phyloP scores from a whole-genome alignment of 495 filamentous ascomycete species.

The Podospora tetraspora region DNA sequence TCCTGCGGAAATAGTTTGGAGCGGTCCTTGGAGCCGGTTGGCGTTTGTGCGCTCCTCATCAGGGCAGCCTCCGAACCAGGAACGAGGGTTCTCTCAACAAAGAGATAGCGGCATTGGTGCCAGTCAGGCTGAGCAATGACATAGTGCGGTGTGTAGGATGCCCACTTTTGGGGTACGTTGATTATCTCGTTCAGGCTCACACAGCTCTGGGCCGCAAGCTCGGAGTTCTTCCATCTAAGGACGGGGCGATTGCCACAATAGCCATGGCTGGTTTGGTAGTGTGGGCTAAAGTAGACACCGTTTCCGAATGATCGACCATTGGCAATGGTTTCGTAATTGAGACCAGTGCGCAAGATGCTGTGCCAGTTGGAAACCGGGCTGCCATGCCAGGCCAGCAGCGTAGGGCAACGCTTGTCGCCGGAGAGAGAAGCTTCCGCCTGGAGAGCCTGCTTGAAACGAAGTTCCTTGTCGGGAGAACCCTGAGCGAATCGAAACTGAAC shows the following conservation, averaged over 20 bases:
- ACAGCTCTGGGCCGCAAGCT: constrained; percentile 51
- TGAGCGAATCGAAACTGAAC: constrained; percentile 84
- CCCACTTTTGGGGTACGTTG: constrained; percentile 62
- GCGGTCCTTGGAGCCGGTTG: not conserved
- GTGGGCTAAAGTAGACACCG: constrained; percentile 72
- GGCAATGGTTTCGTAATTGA: constrained; percentile 58
- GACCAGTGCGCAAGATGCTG: constrained; percentile 75
- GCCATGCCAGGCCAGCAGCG: constrained; percentile 82
- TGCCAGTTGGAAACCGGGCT: constrained; percentile 80
- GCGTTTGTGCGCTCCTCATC: constrained; percentile 14
- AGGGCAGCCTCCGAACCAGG: not conserved
- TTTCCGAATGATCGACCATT: constrained; percentile 72
- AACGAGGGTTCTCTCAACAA: constrained; percentile 43
- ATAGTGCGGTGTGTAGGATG: constrained; percentile 50
- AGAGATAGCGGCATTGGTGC: constrained; percentile 89
- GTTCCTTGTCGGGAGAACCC: constrained; percentile 86
- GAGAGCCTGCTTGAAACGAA: constrained; percentile 66
- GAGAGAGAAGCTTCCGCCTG: constrained; percentile 38
- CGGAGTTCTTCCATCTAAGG: constrained; percentile 58
- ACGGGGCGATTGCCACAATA: constrained; percentile 40
- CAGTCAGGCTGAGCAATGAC: constrained; percentile 77
- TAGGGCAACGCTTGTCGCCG: constrained; percentile 48
- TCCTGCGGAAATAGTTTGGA: not conserved
- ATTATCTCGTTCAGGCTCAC: constrained; percentile 87
- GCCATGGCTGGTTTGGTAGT: constrained; percentile 50